These are phyloP conservation scores for Monosporascus sp. DNA, from an alignment of 2,329 filamentous ascomycete genomes.

Conservation along the genomic window DNA sequence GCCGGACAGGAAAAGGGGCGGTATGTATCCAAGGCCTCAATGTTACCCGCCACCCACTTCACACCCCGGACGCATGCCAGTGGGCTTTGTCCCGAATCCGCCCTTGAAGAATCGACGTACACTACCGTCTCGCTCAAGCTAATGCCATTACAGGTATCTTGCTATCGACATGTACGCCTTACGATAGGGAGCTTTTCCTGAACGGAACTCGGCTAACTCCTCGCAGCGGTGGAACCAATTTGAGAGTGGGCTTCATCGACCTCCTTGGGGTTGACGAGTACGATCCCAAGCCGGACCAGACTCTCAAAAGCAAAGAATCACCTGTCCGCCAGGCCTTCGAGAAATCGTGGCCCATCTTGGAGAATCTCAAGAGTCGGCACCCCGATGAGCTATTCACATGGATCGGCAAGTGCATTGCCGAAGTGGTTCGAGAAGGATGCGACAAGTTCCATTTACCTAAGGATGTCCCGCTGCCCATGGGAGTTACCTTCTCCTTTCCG, in stretches of 20 bases:
- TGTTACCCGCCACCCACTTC: neutral
- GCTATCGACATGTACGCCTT: conserved; percentile 60
- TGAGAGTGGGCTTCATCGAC: conserved; percentile 64
- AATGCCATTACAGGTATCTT: conserved; percentile 41
- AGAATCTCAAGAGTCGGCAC: conserved; percentile 68
- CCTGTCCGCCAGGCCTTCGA: conserved; percentile 55
- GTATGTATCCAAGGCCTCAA: conserved; percentile 33
- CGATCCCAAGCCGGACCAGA: neutral
- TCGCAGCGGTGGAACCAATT: conserved; percentile 57
- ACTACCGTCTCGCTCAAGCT: conserved; percentile 12
- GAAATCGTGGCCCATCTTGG: conserved; percentile 67
- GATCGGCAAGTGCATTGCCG: conserved; percentile 73
- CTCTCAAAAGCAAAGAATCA: neutral
- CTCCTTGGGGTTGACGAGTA: conserved; percentile 37
- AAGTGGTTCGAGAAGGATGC: conserved; percentile 60
- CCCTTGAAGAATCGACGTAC: neutral
- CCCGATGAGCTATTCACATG: conserved; percentile 72
- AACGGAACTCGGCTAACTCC: conserved; percentile 23
- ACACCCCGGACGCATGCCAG: neutral
- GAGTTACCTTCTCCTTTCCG: conserved; percentile 67
- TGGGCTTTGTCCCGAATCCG: neutral
- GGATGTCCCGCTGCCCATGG: conserved; percentile 51
- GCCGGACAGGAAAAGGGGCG: conserved; percentile 38
- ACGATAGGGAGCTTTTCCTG: neutral
- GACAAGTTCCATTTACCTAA: conserved; percentile 35